Percentiles rank a stretch among this genome's conserved stretches.
These are phyloP conservation scores for Wickerhamiella galacta DNA, from an alignment of 805 yeast species.

Conservation along the genomic window DNA sequence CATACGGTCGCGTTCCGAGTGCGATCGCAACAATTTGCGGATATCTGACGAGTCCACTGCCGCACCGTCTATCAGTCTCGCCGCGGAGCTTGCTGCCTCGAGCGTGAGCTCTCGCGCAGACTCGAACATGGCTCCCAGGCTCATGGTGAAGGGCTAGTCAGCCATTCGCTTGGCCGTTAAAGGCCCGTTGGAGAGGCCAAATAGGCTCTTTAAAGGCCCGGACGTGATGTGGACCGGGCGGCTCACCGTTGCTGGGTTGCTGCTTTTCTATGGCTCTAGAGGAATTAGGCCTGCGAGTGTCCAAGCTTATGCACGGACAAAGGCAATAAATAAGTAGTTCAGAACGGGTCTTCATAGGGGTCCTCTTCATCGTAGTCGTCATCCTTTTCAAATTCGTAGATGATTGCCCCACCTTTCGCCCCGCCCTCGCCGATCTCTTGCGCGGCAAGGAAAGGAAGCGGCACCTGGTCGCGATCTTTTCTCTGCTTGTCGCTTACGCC, in stretches of 20 bases:
- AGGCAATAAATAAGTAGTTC: not conserved
- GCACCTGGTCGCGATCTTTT: slow-evolving; percentile 67
- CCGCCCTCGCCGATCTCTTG: slow-evolving; percentile 42
- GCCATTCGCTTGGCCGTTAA: no score
- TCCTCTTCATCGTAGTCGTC: slow-evolving; percentile 98
- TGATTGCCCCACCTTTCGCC: slow-evolving; percentile 80
- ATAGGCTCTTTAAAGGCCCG: no score
- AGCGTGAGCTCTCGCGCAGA: slow-evolving; percentile 64
- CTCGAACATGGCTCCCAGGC: slow-evolving; percentile 52
- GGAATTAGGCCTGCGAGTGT: no score
- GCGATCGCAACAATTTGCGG: slow-evolving; percentile 45
- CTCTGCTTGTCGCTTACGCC: slow-evolving; percentile 60
- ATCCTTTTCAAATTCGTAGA: slow-evolving; percentile 87
- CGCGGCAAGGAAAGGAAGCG: slow-evolving; percentile 80
- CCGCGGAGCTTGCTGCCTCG: slow-evolving; percentile 71
- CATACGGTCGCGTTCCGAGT: slow-evolving; percentile 46
- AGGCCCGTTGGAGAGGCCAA: no score
- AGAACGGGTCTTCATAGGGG: slow-evolving; percentile 93
- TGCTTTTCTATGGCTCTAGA: no score
- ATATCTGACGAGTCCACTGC: slow-evolving; percentile 48
- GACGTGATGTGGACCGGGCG: no score
- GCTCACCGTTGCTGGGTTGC: no score
- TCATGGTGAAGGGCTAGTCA: no score
- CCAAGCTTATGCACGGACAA: not conserved
- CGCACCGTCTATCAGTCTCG: slow-evolving; percentile 40